Evolutionary conservation across 371 early-diverging fungal species (phyloP), one percentile per base, ranked within the genome.

Genomic region (Rhizopus sp.): DNA sequence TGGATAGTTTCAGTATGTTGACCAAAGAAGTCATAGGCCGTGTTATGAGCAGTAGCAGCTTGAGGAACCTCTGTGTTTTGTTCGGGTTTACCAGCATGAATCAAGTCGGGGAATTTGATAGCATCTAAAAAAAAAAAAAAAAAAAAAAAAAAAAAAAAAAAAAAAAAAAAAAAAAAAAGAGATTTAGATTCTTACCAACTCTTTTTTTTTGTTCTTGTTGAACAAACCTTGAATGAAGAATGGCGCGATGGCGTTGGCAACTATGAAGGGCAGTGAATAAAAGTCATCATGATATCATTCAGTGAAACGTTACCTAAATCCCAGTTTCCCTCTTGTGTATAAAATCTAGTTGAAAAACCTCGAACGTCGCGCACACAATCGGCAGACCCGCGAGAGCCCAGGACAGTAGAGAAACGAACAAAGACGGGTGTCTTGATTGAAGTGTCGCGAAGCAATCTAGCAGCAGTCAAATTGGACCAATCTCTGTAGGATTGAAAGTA

Each of bases 331-430:
- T 85, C 82, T 31, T 82, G 72, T 0, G 86, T 85, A 56, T 84
- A 85, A 55, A 85, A 82, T 31, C 82, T 73, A 40, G 77, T 65
- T n/a, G 86, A 77, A 50, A 85, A 85, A 2, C 86, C 86, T 40
- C 83, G 75, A 5, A 74, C 78, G 52, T 83, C 84, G 38, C 85
- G 72, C 0, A 75, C 82, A 4, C 81, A 79, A 66, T 84, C 84
- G 7, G 80, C 62, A 9, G 77, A 73, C 2, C 82, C 82, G 15
- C 65, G 45, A 15, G 57, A 66, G 12, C 82, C 82, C 5, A 75
- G 56, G 0, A 83, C 83, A 38, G 81, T 84, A 17, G 84, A 84
- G 59, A 85, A 74, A n/a, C 86, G 80, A 7, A 72, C 69, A 71
- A 85, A 85, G 1, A 72, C 63, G 10, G 84, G 84, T 0, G 86